These are phyloP conservation scores for Colletotrichum chlorophyti DNA, from an alignment of 2,329 filamentous ascomycete genomes.

Conservation along the genomic window DNA sequence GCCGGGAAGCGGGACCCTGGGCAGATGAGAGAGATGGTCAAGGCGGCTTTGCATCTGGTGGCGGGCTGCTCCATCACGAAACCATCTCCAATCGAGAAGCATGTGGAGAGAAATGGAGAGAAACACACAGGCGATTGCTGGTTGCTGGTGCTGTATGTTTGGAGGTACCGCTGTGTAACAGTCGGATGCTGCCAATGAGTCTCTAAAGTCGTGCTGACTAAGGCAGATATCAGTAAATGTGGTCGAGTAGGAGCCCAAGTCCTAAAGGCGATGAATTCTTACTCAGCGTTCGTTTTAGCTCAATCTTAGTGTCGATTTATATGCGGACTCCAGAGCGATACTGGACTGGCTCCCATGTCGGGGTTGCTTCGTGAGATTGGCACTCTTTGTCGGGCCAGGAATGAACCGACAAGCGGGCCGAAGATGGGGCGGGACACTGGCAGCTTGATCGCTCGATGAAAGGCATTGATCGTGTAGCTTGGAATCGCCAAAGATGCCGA, in stretches of 20 bases:
- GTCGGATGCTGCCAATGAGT: too few species aligned
- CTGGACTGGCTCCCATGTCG: too few species aligned
- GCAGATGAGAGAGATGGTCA: constrained; percentile 2
- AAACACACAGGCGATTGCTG: background rate
- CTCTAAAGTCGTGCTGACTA: too few species aligned
- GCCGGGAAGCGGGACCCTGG: constrained; percentile 19
- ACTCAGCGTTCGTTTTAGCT: constrained; percentile 4
- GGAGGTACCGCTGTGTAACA: too few species aligned
- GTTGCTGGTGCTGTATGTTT: too few species aligned
- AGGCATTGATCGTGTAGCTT: background rate
- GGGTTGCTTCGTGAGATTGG: too few species aligned
- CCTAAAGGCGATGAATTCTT: background rate
- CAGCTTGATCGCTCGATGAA: too few species aligned
- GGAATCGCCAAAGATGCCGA: background rate
- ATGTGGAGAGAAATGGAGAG: background rate
- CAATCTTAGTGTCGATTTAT: too few species aligned
- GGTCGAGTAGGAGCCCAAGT: background rate
- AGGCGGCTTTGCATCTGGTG: constrained; percentile 3
- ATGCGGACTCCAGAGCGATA: too few species aligned
- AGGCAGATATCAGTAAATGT: too few species aligned
- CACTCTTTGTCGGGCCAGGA: too few species aligned
- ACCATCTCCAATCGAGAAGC: constrained; percentile 7
- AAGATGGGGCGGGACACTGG: background rate
- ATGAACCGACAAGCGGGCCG: too few species aligned
- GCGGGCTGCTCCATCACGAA: background rate